Evolutionary conservation across 768 basidiomycete species (phyloP), one percentile per base, ranked within the genome.

Genomic region (Hypsizygus marmoreus): DNA sequence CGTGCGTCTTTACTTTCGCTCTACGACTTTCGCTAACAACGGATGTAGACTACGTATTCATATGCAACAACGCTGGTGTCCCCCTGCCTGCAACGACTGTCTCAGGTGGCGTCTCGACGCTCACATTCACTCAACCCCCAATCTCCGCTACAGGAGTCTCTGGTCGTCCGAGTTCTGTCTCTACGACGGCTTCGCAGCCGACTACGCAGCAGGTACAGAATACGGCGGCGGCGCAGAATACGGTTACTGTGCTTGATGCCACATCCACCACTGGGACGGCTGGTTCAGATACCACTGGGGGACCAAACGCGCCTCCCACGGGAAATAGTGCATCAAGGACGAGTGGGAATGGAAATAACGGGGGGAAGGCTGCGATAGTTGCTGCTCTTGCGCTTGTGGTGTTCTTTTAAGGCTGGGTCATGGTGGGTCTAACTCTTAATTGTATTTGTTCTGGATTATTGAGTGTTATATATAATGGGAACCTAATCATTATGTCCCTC

Each of bases 51-150:
- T 53, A 49, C 19, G 39, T 55, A 22, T 7, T 24, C 13, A 8
- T 37, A 26, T 55, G 53, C 12, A 29, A 44, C 3, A 11, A 12
- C 13, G 50, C 40, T 20, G 53, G 53, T 13, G 47, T 48, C 20
- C 2, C 16, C 17, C 40, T 55, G 6, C 53, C 53, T 20, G 47
- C 26, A 3, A 55, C 53, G 6, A 51, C 53, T 6, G 20, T 55
- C 23, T 35, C 41, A 7, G 53, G 53, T 6, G 47, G 17, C 17
- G 28, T 43, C 4, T 40, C 45, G 4, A 37, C 11, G 31, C 14
- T 48, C 19, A 47, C 45, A 1, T 37, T 43, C 10, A 43, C 48
- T 4, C 22, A n/a, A n/a, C n/a, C n/a, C n/a, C n/a, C n/a, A n/a
- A n/a, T n/a, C n/a, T n/a, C 30, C 4, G 26, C 25, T 20, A 13